Base-by-base conservation (phyloP, 495 filamentous ascomycete genomes). In the Xylaria acuta region DNA sequence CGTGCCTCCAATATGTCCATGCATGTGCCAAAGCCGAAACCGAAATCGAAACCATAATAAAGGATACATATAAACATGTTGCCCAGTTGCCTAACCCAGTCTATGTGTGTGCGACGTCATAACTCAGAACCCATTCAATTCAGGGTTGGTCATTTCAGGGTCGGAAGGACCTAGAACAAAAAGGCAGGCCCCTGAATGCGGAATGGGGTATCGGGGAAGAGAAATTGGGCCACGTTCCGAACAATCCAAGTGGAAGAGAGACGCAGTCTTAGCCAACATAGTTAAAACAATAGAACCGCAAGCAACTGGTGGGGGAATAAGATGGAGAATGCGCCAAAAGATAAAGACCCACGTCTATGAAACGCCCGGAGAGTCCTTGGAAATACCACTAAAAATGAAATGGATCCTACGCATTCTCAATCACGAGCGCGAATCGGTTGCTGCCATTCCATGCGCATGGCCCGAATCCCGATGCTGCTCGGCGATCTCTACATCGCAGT, bases 21-120 rank as follows among this genome's bases (percentile, higher is more conserved):
- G 47, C 20, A 56, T 64, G 16, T 63, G 11, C 38, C 60, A 38
- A 67, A 56, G 11, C 38, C 60, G 30, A 67, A 56, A 67, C 34
- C 12, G 16, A 43, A 45, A 58, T 20, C 5, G n/a, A 47, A 69
- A 34, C 22, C 38, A 47, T 56, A 54, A 60, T 58, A 47, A 58
- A 59, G 16, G n/a, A 47, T 58, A 72, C 40, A 73, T 34, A 70
- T 69, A 64, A 72, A 75, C 73, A 53, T 54, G 47, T 56, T 47
- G 36, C 47, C 45, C 76, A 79, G 77, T 79, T 73, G 77, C 77
- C 77, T 70, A 71, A 72, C 47, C 77, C 75, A 72, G 75, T 79
- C 77, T 79, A 79, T 75, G 72, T 72, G 72, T n/a, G 20, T 69
- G 36, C 67, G 65, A 69, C 40, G 60, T 77, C 67, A 77, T 56